Conservation (phyloP, 2,329 filamentous ascomycete genomes). For the Graphilbum sp. region DNA sequence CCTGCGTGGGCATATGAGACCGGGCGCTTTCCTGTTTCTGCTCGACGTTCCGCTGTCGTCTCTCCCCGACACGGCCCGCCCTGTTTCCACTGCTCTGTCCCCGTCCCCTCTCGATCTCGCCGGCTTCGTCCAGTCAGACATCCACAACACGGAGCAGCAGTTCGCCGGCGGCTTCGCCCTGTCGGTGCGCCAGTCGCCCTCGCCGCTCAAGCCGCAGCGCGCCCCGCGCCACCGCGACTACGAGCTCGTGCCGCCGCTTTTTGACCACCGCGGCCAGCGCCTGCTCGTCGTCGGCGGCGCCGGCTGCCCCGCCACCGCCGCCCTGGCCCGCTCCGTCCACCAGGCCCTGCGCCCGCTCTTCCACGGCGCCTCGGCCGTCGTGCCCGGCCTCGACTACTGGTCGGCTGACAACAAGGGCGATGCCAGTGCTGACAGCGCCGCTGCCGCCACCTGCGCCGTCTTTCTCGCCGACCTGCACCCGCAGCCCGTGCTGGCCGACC, state of each 20-base stretch:
- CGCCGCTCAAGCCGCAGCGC: slow-evolving; percentile 9
- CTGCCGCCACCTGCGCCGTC: slow-evolving; percentile 16
- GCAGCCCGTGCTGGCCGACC: slow-evolving; percentile 15
- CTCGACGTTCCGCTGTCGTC: no score
- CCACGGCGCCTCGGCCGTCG: not conserved
- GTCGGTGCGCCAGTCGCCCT: slow-evolving; percentile 19
- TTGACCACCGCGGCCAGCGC: no score
- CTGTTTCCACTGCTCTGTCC: slow-evolving; percentile 14
- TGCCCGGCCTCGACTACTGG: slow-evolving; percentile 15
- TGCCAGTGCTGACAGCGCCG: slow-evolving; percentile 7
- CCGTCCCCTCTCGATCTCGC: slow-evolving; percentile 16
- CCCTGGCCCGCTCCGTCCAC: no score
- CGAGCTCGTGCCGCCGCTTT: not conserved
- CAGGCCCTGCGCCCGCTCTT: no score
- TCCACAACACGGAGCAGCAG: slow-evolving; percentile 16
- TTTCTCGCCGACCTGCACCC: slow-evolving; percentile 20
- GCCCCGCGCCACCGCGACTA: not conserved
- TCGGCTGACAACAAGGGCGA: slow-evolving; percentile 7
- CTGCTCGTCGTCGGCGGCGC: no score
- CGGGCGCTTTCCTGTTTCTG: no score
- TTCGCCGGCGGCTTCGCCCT: slow-evolving; percentile 14
- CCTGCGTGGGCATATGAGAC: no score
- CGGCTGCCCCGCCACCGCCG: no score
- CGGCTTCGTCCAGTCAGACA: slow-evolving; percentile 17
- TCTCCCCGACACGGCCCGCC: no score